Evolutionary conservation across 495 filamentous ascomycete species (phyloP).

Genomic region (Oleoguttula mirabilis): DNA sequence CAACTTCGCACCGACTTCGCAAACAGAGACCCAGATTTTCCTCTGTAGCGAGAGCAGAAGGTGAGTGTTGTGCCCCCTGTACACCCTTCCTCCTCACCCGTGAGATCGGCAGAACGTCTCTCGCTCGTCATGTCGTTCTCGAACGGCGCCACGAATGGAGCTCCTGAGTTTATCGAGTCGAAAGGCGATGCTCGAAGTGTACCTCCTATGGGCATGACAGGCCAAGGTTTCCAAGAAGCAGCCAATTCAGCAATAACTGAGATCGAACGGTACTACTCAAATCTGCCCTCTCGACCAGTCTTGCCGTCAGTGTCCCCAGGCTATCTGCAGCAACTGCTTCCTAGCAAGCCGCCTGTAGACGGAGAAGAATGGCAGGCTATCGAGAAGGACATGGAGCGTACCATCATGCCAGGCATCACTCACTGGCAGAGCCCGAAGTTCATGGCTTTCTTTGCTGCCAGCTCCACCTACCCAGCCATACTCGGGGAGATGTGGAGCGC

Average conservation of each 20-base stretch:
- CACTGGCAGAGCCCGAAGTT: conserved; percentile 95
- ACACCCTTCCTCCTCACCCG: too few species aligned
- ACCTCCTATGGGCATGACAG: conserved; percentile 51
- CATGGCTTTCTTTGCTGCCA: conserved; percentile 90
- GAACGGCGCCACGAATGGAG: too few species aligned
- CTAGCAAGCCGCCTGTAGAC: conserved; percentile 55
- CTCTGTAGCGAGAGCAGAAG: too few species aligned
- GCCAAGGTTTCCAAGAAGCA: conserved; percentile 66
- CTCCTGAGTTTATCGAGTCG: not conserved
- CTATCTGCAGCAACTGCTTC: conserved; percentile 72
- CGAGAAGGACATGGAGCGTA: conserved; percentile 70
- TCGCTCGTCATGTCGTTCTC: too few species aligned
- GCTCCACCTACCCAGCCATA: conserved; percentile 70
- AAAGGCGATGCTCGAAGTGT: conserved; percentile 1
- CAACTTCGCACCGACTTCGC: too few species aligned
- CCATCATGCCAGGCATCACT: conserved; percentile 88
- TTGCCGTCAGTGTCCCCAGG: conserved; percentile 71
- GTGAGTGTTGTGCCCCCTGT: too few species aligned
- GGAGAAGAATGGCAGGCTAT: conserved; percentile 72
- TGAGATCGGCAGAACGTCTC: too few species aligned
- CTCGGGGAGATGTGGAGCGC: conserved; percentile 88
- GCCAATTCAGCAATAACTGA: conserved; percentile 75
- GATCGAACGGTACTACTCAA: conserved; percentile 76
- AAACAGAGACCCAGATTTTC: too few species aligned
- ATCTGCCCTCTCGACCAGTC: conserved; percentile 56